Evolutionary conservation across 2,329 filamentous ascomycete genomes (phyloP), one percentile per base, ranked within the genome.

Genomic region (Acarospora socialis): DNA sequence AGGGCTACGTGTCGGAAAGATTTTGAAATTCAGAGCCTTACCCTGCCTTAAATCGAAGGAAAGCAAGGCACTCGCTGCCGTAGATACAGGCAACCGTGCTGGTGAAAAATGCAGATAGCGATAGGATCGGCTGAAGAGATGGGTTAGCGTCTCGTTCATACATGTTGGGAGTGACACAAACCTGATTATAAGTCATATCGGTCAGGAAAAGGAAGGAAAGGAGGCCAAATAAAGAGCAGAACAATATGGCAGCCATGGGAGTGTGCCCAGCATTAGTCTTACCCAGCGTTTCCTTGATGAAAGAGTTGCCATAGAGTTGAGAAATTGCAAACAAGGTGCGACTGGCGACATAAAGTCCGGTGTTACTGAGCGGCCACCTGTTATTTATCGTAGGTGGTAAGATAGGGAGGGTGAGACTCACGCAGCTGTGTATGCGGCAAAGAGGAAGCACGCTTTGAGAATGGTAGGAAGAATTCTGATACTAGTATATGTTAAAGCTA

Each of bases 391-490:
- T 17, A 31, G 15, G 14, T 2, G 34, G 14, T 23, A 23, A 9
- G n/a, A 8, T 20, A 6, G 7, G 16, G 12, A 32, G 21, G 4
- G 7, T 16, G 5, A 8, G 7, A 38, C 46, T 40, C 38, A 50
- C 48, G 44, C 48, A 9, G 49, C 44, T 10, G 51, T 53, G 10
- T 49, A 43, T 2, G 50, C 49, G 3, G 50, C 51, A 7, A 53
- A 39, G 2, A 53, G 38, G 31, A 52, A 52, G 21, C 48, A 46
- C 2, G 45, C 36, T 20, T 49, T 46, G 13, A 52, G 29, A 9
- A 43, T 43, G 16, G 37, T 43, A 2, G 46, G 41, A 10, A 52
- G 27, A 6, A 35, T 40, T 15, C 34, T 25, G 14, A 52, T 37
- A 3, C 45, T 41, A 7, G 50, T 44, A 10, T 40, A 34, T 20